Conservation (phyloP, 2,329 filamentous ascomycete genomes). For the Didymellaceae sp. region DNA sequence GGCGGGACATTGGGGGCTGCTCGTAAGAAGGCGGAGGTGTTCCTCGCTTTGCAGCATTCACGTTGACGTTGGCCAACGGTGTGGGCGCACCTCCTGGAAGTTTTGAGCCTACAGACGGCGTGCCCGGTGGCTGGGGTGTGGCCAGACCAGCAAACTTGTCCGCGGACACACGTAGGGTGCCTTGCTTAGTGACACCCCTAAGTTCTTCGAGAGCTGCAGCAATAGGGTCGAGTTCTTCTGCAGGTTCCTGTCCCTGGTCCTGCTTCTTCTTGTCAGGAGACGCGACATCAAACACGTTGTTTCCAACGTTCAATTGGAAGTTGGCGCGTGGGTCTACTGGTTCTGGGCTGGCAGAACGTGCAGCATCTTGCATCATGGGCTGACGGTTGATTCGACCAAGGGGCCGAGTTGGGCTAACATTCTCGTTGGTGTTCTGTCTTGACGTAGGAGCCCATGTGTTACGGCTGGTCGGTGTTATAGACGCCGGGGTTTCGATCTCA, state of each 20-base stretch:
- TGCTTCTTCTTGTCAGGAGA: constrained; percentile 69
- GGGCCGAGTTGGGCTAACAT: constrained; percentile 53
- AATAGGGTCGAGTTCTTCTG: constrained; percentile 82
- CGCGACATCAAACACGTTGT: constrained; percentile 94
- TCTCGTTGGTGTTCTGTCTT: constrained; percentile 45
- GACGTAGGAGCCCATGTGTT: constrained; percentile 61
- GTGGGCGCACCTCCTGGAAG: constrained; percentile 53
- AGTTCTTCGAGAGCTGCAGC: constrained; percentile 90
- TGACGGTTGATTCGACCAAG: constrained; percentile 38
- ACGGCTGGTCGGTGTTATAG: constrained; percentile 50
- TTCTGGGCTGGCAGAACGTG: constrained; percentile 62
- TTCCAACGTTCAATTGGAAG: constrained; percentile 90
- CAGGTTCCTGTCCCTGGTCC: constrained; percentile 49
- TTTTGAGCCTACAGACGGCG: constrained; percentile 47
- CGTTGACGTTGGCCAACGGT: constrained; percentile 52
- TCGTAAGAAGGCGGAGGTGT: constrained; percentile 91
- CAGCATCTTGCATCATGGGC: constrained; percentile 39
- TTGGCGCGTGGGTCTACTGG: constrained; percentile 91
- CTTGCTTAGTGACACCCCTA: constrained; percentile 84
- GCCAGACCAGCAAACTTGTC: constrained; percentile 94
- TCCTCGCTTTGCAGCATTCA: constrained; percentile 67
- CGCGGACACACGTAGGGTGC: constrained; percentile 84
- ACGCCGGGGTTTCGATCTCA: constrained; percentile 68
- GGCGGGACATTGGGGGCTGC: constrained; percentile 67
- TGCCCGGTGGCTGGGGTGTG: constrained; percentile 69